Evolutionary conservation across 1,139 yeast genomes (phyloP).

Genomic region (Pichia sp.): DNA sequence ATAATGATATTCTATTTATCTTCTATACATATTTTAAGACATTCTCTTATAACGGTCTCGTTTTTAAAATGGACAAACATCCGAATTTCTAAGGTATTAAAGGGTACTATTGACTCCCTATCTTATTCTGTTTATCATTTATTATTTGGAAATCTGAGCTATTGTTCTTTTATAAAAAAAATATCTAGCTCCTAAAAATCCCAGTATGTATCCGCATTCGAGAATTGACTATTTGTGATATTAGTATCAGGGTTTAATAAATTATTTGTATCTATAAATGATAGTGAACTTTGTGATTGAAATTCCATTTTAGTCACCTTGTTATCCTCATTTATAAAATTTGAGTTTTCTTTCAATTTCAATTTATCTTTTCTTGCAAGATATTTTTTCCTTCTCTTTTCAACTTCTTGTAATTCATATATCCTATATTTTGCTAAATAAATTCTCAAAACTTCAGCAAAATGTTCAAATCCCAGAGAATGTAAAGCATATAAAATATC

Average conservation of each 20-base stretch:
- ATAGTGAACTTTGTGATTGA: too few relatives aligned
- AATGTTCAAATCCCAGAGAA: conserved; percentile 73
- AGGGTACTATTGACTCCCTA: too few relatives aligned
- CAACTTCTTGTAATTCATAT: conserved; percentile 32
- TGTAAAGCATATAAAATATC: conserved; percentile 61
- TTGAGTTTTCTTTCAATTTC: not conserved
- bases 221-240: not conserved
- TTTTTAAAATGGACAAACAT: too few relatives aligned
- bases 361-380: conserved; percentile 9
- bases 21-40: too few relatives aligned
- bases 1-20: too few relatives aligned
- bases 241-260: not conserved
- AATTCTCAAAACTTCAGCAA: conserved; percentile 72
- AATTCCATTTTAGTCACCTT: too few relatives aligned
- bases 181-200: too few relatives aligned
- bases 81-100: too few relatives aligned
- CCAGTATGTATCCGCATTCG: conserved; percentile 4
- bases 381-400: conserved; percentile 16
- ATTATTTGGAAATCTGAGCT: too few relatives aligned
- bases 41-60: too few relatives aligned
- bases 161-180: too few relatives aligned
- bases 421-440: conserved; percentile 76
- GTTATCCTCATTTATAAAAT: not conserved
- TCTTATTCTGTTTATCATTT: too few relatives aligned
- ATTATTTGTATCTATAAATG: not conserved